Evolutionary conservation across 1,284 basidiomycete species (phyloP), one percentile per base, ranked within the genome.

Genomic region (Retiboletus fuscus): DNA sequence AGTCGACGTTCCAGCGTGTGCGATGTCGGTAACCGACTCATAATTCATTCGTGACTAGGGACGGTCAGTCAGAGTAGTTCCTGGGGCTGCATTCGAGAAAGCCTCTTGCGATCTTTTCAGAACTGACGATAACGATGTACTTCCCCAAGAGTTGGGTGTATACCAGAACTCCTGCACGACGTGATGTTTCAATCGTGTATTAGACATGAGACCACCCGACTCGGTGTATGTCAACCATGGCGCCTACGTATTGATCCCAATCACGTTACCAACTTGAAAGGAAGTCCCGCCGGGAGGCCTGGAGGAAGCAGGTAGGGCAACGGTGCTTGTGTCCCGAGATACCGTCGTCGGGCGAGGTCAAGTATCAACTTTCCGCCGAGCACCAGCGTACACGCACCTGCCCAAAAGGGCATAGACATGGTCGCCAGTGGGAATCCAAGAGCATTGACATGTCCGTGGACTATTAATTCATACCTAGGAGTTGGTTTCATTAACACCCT

Each of bases 251-350:
- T 75, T 68, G 64, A 79, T 66, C 2, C 74, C 72, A 18, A 72
- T 65, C 28, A 78, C 68, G 44, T 78, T 78, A 7, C 78, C 74
- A 10, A 79, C 15, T n/a, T n/a, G 1, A 71, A 64, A 24, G 77
- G 77, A 46, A 75, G 53, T 8, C 72, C 74, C 15, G 60, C 64
- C 44, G 72, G 71, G n/a, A n/a, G n/a, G 39, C 72, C 72, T 43
- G 72, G 76, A 34, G 72, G 77, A 30, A 74, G 57, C 43, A 70
- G 62, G 30, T 8, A 63, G 20, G 60, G 34, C 12, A 34, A 63
- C 34, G 43, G 57, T 15, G 22, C 61, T 26, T 20, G 53, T n/a
- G 41, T 46, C 24, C n/a, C 34, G 22, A 63, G 30, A 20, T 51
- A 61, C 43, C 74, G 30, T 28, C 28, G 26, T 11, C 72, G 68